Evolutionary conservation across 148 eudicot genomes (phyloP).

Genomic region (Rheum nobile): DNA sequence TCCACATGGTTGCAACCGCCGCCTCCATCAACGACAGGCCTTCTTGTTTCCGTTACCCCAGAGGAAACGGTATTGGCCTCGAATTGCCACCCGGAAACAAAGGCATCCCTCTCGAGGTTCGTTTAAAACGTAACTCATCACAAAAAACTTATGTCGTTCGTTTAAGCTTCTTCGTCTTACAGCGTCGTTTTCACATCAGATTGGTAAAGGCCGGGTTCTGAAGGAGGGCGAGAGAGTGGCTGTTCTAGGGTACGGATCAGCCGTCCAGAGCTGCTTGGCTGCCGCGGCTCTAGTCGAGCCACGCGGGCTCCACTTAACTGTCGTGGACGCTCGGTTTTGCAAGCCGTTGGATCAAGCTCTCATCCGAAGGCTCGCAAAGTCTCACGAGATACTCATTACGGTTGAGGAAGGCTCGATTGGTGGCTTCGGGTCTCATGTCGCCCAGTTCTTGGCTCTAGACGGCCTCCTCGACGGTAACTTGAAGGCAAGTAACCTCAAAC

Average conservation of each 20-base stretch:
- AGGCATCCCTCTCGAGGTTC: slow-evolving; percentile 69
- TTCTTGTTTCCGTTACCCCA: slow-evolving; percentile 71
- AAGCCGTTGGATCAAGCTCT: slow-evolving; percentile 72
- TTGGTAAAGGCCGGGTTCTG: slow-evolving; percentile 72
- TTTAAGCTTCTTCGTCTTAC: background rate
- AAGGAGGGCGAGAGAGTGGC: slow-evolving; percentile 68
- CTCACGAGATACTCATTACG: slow-evolving; percentile 62
- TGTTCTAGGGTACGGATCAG: slow-evolving; percentile 72
- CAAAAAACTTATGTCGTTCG: too few species aligned
- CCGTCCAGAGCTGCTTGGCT: slow-evolving; percentile 74
- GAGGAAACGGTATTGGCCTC: slow-evolving; percentile 74
- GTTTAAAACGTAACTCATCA: background rate
- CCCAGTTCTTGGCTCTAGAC: slow-evolving; percentile 82
- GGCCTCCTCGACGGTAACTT: slow-evolving; percentile 82
- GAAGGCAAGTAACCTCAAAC: slow-evolving; percentile 36
- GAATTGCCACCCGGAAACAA: slow-evolving; percentile 60
- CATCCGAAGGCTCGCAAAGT: slow-evolving; percentile 56
- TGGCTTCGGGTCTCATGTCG: slow-evolving; percentile 94
- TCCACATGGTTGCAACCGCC: slow-evolving; percentile 87
- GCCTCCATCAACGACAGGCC: slow-evolving; percentile 80
- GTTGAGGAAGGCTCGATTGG: slow-evolving; percentile 96
- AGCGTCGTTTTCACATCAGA: slow-evolving; percentile 22
- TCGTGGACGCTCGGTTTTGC: slow-evolving; percentile 90
- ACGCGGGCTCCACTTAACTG: slow-evolving; percentile 55
- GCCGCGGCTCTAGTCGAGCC: slow-evolving; percentile 56